These are phyloP conservation scores for Yamadazyma diospyri DNA, from an alignment of 1,139 yeast species.

Conservation along the genomic window DNA sequence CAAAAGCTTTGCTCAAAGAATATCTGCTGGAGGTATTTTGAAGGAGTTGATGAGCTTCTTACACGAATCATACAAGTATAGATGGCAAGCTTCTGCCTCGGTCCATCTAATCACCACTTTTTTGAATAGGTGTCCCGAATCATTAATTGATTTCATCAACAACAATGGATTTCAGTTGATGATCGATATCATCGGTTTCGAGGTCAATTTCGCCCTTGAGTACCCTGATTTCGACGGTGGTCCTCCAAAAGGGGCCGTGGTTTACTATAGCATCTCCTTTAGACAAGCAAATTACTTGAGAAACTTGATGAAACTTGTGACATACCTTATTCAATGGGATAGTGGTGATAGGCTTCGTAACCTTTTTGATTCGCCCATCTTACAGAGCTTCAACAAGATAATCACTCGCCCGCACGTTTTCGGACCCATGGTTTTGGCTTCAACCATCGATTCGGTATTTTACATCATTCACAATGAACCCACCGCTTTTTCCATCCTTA, in stretches of 20 bases:
- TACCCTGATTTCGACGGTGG: slow-evolving; percentile 52
- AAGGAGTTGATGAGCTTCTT: slow-evolving; percentile 64
- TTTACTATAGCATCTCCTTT: slow-evolving; percentile 58
- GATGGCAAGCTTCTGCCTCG: slow-evolving; percentile 64
- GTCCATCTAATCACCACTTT: slow-evolving; percentile 59
- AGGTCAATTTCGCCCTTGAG: slow-evolving; percentile 61
- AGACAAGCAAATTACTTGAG: slow-evolving; percentile 61
- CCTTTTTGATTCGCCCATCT: slow-evolving; percentile 76
- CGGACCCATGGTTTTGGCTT: slow-evolving; percentile 67
- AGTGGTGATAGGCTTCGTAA: slow-evolving; percentile 84
- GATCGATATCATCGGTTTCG: slow-evolving; percentile 60
- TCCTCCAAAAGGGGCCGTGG: slow-evolving; percentile 52
- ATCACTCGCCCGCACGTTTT: slow-evolving; percentile 56
- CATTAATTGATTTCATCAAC: slow-evolving; percentile 59
- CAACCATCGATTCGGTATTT: slow-evolving; percentile 64
- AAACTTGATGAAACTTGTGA: slow-evolving; percentile 57
- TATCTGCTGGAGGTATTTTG: slow-evolving; percentile 68
- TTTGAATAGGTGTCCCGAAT: slow-evolving; percentile 42
- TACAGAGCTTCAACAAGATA: slow-evolving; percentile 58
- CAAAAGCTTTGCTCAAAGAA: slow-evolving; percentile 43
- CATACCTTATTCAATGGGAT: slow-evolving; percentile 64
- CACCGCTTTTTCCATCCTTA: slow-evolving; percentile 77
- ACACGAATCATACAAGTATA: slow-evolving; percentile 45
- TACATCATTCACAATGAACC: slow-evolving; percentile 88
- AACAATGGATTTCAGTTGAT: slow-evolving; percentile 63